Percentiles rank a stretch among this genome's conserved stretches.
These are phyloP conservation scores for Rhizopogon rudus DNA, from an alignment of 768 basidiomycete genomes.

Conservation along the genomic window DNA sequence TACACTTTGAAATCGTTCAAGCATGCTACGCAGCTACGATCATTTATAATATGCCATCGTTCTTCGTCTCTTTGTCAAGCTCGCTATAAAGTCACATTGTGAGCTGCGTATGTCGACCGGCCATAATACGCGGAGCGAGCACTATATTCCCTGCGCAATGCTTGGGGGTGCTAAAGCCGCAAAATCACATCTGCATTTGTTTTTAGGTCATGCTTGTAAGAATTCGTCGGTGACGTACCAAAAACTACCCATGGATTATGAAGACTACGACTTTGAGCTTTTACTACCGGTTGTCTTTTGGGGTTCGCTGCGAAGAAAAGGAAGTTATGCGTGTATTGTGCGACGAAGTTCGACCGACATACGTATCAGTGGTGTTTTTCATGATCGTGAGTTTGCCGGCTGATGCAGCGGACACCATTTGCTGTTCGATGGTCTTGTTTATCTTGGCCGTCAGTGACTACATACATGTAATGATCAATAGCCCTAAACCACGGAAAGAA, in stretches of 20 bases:
- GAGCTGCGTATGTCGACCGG: background rate
- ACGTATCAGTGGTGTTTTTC: constrained; percentile 52
- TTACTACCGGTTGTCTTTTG: constrained; percentile 4
- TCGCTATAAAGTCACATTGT: background rate
- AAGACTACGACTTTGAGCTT: background rate
- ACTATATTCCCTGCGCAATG: background rate
- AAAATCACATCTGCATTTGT: background rate
- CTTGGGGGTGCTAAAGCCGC: background rate
- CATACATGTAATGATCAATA: background rate
- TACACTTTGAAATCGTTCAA: background rate
- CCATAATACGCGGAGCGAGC: background rate
- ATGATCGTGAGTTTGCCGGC: constrained; percentile 90
- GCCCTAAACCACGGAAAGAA: background rate
- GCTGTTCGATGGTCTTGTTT: constrained; percentile 85
- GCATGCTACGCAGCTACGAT: background rate
- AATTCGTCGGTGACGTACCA: background rate
- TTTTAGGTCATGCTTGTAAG: background rate
- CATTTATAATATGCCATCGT: background rate
- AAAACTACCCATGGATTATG: background rate
- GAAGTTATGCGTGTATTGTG: background rate
- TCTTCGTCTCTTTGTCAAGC: background rate
- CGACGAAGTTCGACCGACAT: constrained; percentile 2
- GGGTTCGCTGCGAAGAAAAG: constrained; percentile 14
- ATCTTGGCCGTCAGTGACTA: constrained; percentile 88
- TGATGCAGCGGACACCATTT: constrained; percentile 87